Evolutionary conservation across 1,139 yeast species (phyloP).

Genomic region (Meyerozyma carpophila): DNA sequence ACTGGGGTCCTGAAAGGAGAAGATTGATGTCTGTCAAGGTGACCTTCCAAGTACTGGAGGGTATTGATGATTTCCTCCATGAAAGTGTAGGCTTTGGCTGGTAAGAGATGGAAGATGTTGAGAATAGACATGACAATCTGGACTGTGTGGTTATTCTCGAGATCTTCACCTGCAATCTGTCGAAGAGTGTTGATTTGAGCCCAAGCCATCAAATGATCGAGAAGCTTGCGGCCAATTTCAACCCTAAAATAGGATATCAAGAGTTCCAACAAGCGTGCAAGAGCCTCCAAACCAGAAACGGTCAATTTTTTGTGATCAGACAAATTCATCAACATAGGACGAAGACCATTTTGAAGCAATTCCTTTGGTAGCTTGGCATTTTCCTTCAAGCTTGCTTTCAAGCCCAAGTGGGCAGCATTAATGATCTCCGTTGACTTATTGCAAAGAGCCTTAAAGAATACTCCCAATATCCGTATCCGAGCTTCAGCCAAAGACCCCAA

Average conservation of each 20-base stretch:
- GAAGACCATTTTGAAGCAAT: slow-evolving; percentile 81
- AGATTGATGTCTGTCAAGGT: slow-evolving; percentile 74
- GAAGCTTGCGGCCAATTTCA: slow-evolving; percentile 87
- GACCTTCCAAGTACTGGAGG: slow-evolving; percentile 72
- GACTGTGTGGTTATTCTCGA: slow-evolving; percentile 75
- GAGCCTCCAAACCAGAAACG: slow-evolving; percentile 84
- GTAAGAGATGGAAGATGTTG: slow-evolving; percentile 86
- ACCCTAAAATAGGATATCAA: slow-evolving; percentile 91
- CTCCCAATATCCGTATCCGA: slow-evolving; percentile 82
- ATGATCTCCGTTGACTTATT: slow-evolving; percentile 83
- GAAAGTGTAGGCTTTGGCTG: slow-evolving; percentile 87
- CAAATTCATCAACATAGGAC: slow-evolving; percentile 92
- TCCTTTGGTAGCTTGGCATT: slow-evolving; percentile 91
- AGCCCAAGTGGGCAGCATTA: slow-evolving; percentile 88
- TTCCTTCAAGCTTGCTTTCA: slow-evolving; percentile 77
- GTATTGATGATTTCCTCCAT: slow-evolving; percentile 82
- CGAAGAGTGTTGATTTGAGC: slow-evolving; percentile 80
- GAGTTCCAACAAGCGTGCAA: slow-evolving; percentile 80
- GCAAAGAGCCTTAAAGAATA: slow-evolving; percentile 88
- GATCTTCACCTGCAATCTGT: slow-evolving; percentile 64
- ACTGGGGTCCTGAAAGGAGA: slow-evolving; percentile 94
- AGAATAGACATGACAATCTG: slow-evolving; percentile 86
- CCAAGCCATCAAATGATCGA: slow-evolving; percentile 96
- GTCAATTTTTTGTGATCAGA: slow-evolving; percentile 91
- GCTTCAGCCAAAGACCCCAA: slow-evolving; percentile 77